These are phyloP conservation scores for Leccinum subtestaceum DNA, from an alignment of 768 basidiomycete species.

Conservation along the genomic window DNA sequence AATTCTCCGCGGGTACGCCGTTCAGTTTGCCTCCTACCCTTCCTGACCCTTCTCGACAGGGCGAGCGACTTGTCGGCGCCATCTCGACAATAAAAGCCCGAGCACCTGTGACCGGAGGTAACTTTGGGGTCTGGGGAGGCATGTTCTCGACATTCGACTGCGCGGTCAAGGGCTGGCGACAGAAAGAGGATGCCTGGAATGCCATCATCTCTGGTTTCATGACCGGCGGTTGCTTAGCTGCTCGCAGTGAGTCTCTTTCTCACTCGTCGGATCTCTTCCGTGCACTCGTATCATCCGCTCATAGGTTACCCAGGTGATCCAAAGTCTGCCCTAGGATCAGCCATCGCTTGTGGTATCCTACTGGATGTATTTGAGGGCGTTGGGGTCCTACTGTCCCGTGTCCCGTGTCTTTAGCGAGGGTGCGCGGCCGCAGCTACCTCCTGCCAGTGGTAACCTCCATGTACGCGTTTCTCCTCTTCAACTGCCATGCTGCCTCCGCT, in stretches of 20 bases:
- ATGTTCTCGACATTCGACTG: constrained; percentile 99
- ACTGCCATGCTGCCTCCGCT: not conserved
- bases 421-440: constrained; percentile 44
- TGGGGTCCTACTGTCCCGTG: constrained; percentile 85
- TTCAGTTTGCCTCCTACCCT: not conserved
- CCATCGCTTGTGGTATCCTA: constrained; percentile 92
- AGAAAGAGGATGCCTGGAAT: constrained; percentile 99
- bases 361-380: constrained; percentile 95
- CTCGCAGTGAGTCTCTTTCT: constrained; percentile 68
- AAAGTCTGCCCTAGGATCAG: constrained; percentile 85
- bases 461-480: constrained; percentile 45
- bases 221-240: constrained; percentile 95
- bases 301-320: constrained; percentile 70
- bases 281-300: not conserved
- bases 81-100: constrained; percentile 96
- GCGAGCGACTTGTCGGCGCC: constrained; percentile 91
- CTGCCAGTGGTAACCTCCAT: constrained; percentile 15
- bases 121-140: constrained; percentile 95
- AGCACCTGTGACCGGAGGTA: constrained; percentile 96
- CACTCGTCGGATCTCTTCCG: not conserved
- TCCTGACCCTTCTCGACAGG: constrained; percentile 45
- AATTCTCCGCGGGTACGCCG: constrained; percentile 86
- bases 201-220: constrained; percentile 97
- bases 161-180: constrained; percentile 93
- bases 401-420: constrained; percentile 67